phyloP scores from a whole-genome alignment of 139 green algal genomes.

The Diplosphaera chodatii region DNA sequence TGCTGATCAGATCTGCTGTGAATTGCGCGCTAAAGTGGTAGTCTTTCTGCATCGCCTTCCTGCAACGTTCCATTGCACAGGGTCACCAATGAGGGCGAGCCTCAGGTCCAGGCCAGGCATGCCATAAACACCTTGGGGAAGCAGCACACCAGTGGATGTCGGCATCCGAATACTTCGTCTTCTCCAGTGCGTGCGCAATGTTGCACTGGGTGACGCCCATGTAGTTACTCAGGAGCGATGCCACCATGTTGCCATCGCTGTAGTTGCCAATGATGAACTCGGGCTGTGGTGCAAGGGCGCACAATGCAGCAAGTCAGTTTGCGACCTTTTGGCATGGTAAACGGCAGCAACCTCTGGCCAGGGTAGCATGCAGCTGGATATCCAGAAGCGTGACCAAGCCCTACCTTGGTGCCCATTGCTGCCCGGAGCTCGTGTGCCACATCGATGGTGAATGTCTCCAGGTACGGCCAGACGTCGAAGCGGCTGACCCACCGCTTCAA shows the following conservation, averaged over 20 bases:
- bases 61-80: too few species aligned
- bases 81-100: too few species aligned
- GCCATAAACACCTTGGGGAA: too few species aligned
- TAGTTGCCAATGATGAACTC: slow-evolving; percentile 86
- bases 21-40: slow-evolving; percentile 84
- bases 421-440: slow-evolving; percentile 45
- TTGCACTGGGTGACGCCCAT: slow-evolving; percentile 68
- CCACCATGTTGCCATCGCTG: slow-evolving; percentile 78
- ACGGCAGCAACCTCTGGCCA: too few species aligned
- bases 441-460: slow-evolving; percentile 77
- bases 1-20: slow-evolving; percentile 76
- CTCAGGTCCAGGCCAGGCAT: too few species aligned
- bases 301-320: too few species aligned
- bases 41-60: slow-evolving; percentile 34
- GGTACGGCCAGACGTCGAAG: slow-evolving; percentile 76
- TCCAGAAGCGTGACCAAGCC: too few species aligned
- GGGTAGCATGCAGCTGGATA: too few species aligned
- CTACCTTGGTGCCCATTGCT: slow-evolving; percentile 40
- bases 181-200: slow-evolving; percentile 84
- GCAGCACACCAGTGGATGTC: slow-evolving; percentile 72
- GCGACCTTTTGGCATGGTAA: too few species aligned
- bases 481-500: background rate
- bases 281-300: too few species aligned
- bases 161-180: slow-evolving; percentile 74
- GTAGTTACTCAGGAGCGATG: slow-evolving; percentile 52